phyloP scores from a whole-genome alignment of 1,284 basidiomycete genomes.

The Lentinula novae-zelandiae region DNA sequence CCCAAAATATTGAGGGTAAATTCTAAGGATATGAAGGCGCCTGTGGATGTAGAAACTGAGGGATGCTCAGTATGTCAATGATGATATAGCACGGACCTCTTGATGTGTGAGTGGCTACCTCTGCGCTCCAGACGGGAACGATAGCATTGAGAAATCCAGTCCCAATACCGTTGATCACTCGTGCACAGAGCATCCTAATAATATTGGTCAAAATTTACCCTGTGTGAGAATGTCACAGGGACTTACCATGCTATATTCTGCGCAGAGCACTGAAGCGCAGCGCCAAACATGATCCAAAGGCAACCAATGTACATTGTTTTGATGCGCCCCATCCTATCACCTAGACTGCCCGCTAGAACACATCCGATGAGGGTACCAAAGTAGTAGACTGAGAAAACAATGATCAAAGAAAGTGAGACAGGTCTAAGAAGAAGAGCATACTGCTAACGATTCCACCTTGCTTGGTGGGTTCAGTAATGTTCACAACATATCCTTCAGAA shows the following conservation, averaged over 20 bases:
- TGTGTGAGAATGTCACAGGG: background rate
- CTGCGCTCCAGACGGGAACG: conserved; percentile 49
- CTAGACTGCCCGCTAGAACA: conserved; percentile 39
- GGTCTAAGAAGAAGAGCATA: conserved; percentile 14
- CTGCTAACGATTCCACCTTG: conserved; percentile 51
- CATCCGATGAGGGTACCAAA: conserved; percentile 47
- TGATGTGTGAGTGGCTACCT: conserved; percentile 43
- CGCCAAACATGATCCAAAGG: conserved; percentile 43
- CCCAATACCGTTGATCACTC: conserved; percentile 49
- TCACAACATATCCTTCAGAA: conserved; percentile 42
- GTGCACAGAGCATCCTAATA: conserved; percentile 46
- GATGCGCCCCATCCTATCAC: conserved; percentile 38
- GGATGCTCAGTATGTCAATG: too few relatives aligned
- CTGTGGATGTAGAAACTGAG: conserved; percentile 8
- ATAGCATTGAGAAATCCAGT: conserved; percentile 50
- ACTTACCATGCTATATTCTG: conserved; percentile 44
- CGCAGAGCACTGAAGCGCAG: conserved; percentile 46
- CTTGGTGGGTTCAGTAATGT: conserved; percentile 45
- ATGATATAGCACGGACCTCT: conserved; percentile 25
- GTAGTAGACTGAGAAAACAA: conserved; percentile 32
- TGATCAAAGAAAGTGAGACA: background rate
- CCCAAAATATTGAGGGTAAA: conserved; percentile 47
- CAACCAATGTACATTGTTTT: conserved; percentile 41
- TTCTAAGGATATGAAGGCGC: conserved; percentile 31
- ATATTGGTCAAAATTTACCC: background rate